These are phyloP conservation scores for Paracoccidioides lutzii DNA, from an alignment of 2,329 filamentous ascomycete species.

Conservation along the genomic window DNA sequence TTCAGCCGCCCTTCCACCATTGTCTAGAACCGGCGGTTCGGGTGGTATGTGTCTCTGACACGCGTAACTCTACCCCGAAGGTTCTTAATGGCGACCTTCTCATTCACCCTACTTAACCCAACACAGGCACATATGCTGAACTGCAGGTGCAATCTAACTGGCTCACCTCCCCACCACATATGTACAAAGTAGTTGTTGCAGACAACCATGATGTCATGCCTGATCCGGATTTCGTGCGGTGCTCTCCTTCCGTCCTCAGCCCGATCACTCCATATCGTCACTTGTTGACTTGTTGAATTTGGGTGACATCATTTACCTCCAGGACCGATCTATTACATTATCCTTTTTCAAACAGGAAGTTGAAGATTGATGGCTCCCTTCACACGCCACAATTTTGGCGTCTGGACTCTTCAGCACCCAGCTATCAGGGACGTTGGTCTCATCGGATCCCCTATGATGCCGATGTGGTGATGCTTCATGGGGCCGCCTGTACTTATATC, in stretches of 20 bases:
- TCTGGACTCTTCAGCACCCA: constrained; percentile 12
- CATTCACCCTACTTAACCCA: constrained; percentile 35
- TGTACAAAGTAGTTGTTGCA: constrained; percentile 32
- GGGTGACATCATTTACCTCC: constrained; percentile 9
- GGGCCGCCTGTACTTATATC: constrained; percentile 10
- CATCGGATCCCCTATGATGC: constrained; percentile 1
- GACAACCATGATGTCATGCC: constrained; percentile 32
- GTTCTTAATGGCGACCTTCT: constrained; percentile 32
- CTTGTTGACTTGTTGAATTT: constrained; percentile 9
- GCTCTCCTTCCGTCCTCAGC: too few relatives aligned
- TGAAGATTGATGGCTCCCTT: constrained; percentile 10
- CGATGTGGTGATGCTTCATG: constrained; percentile 14
- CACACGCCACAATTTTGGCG: constrained; percentile 3
- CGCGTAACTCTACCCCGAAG: constrained; percentile 25
- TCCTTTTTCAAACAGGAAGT: background rate
- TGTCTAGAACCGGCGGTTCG: too few relatives aligned
- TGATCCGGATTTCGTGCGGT: background rate
- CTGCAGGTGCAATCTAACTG: constrained; percentile 28
- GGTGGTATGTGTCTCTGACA: constrained; percentile 33
- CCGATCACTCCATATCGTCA: too few relatives aligned
- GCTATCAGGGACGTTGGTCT: constrained; percentile 9
- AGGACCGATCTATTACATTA: constrained; percentile 5
- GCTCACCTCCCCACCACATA: constrained; percentile 27
- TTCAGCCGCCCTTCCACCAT: too few relatives aligned
- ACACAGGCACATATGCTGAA: constrained; percentile 16